These are phyloP conservation scores for Akanthomyces uredinophilus DNA, from an alignment of 2,329 filamentous ascomycete genomes.

Conservation along the genomic window DNA sequence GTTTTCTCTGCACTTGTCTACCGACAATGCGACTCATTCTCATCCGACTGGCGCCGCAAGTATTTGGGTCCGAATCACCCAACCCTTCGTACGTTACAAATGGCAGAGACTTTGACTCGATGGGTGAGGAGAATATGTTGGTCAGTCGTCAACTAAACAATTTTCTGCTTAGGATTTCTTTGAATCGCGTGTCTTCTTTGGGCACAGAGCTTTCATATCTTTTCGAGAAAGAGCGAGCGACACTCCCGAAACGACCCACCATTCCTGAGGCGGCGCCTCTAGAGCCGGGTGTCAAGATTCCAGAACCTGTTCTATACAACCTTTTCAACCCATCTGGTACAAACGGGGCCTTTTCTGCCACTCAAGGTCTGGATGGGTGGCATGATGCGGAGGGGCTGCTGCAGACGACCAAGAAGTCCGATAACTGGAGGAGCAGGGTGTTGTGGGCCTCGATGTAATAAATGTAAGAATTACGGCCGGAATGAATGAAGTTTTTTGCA, in stretches of 20 bases:
- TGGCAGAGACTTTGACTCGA: too few relatives aligned
- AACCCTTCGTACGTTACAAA: not conserved
- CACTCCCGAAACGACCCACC: not conserved
- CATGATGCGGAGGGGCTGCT: not conserved
- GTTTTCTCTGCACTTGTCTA: conserved; percentile 30
- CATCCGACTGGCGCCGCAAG: not conserved
- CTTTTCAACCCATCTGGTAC: not conserved
- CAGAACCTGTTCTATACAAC: not conserved
- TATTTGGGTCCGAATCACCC: conserved; percentile 1
- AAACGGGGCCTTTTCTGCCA: not conserved
- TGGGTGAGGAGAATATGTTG: too few relatives aligned
- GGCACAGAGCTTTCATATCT: not conserved
- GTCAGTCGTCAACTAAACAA: too few relatives aligned
- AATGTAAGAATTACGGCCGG: too few relatives aligned
- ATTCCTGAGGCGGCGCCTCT: not conserved
- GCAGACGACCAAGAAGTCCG: not conserved
- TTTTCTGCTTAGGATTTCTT: not conserved
- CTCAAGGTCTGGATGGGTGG: not conserved
- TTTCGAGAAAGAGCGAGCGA: not conserved
- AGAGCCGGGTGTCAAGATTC: not conserved
- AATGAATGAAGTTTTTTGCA: not conserved
- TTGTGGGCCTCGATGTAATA: not conserved
- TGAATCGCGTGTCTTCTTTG: not conserved
- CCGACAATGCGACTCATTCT: conserved; percentile 27
- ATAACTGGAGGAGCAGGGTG: not conserved